A percentile compares a stretch with the other conserved stretches of the same genome.
Evolutionary conservation across 2,329 filamentous ascomycete species (phyloP).

Genomic region (Fusarium aywerte): DNA sequence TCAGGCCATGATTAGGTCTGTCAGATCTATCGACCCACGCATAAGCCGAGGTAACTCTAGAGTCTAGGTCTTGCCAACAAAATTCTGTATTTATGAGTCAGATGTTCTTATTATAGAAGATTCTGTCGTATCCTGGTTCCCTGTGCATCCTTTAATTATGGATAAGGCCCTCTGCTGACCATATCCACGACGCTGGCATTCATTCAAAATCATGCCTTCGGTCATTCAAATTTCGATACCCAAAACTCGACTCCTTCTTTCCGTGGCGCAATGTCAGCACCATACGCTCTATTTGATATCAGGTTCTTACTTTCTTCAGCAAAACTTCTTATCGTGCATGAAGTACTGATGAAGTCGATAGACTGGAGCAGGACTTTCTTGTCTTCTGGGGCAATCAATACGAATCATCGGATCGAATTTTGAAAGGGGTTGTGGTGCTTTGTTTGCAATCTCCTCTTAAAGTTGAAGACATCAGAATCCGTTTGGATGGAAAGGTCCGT

Average conservation of each 20-base stretch:
- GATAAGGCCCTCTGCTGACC: not conserved
- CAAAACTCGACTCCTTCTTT: slow-evolving; percentile 1
- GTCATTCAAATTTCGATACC: not conserved
- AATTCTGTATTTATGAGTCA: not conserved
- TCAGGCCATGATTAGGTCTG: slow-evolving; percentile 12
- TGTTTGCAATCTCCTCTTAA: slow-evolving; percentile 75
- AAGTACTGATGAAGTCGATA: slow-evolving; percentile 48
- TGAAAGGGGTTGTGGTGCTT: slow-evolving; percentile 78
- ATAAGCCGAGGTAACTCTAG: slow-evolving; percentile 17
- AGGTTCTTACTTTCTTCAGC: slow-evolving; percentile 53
- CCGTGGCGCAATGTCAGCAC: not conserved
- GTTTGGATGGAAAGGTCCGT: slow-evolving; percentile 74
- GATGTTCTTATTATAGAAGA: not conserved
- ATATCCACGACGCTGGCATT: not conserved
- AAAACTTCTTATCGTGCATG: not conserved
- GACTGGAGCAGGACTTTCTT: slow-evolving; percentile 80
- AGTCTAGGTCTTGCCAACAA: not conserved
- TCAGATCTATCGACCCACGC: slow-evolving; percentile 13
- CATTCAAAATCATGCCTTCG: slow-evolving; percentile 10
- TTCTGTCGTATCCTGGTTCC: not conserved
- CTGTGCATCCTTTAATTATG: not conserved
- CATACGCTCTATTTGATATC: slow-evolving; percentile 59
- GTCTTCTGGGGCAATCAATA: slow-evolving; percentile 78
- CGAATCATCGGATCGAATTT: slow-evolving; percentile 77
- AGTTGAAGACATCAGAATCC: slow-evolving; percentile 77